Base-by-base conservation (phyloP, 768 basidiomycete species). In the Boletus sp. region DNA sequence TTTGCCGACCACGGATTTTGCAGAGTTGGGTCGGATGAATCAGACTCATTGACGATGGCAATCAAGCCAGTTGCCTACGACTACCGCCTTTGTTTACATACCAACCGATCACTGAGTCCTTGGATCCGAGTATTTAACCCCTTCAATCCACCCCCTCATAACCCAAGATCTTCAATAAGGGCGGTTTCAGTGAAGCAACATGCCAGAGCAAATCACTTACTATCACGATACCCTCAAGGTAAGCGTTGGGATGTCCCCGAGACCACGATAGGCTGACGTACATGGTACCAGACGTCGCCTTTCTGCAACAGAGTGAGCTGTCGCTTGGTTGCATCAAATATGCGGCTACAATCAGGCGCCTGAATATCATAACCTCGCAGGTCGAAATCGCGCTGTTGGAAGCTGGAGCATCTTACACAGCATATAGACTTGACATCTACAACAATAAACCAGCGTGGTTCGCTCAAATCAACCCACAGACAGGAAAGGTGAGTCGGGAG, bases 371-470 rank as follows among this genome's bases (percentile, higher is more conserved):
- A 15, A 8, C 24, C n/a, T 9, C 15, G 14, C 57, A 86, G 81
- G 77, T 77, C 9, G 81, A 86, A 58, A 71, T 89, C 28, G 84
- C 85, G 0, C 75, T 89, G 28, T 72, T 77, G 9, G 86, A 87
- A 61, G 75, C 81, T 1, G 75, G 78, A 2, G 73, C 79, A 15
- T 59, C 77, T 1, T 83, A 75, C 66, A 81, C 72, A 9, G 69
- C 78, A 3, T 82, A 71, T 50, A 79, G 85, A 58, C 78, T 89
- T 46, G 82, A 87, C 55, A 69, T 88, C 11, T 55, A 60, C 60
- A 83, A 83, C 72, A 17, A 35, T 35, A 89, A 87, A 70, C 86
- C 86, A 1, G 79, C 78, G 54, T 87, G 86, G 86, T 87, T 85
- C 64, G 74, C 80, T 0, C 76, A 82, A 55, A 78, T 87, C 32